phyloP scores from a whole-genome alignment of 495 filamentous ascomycete genomes.

The Aspergillus affinis region DNA sequence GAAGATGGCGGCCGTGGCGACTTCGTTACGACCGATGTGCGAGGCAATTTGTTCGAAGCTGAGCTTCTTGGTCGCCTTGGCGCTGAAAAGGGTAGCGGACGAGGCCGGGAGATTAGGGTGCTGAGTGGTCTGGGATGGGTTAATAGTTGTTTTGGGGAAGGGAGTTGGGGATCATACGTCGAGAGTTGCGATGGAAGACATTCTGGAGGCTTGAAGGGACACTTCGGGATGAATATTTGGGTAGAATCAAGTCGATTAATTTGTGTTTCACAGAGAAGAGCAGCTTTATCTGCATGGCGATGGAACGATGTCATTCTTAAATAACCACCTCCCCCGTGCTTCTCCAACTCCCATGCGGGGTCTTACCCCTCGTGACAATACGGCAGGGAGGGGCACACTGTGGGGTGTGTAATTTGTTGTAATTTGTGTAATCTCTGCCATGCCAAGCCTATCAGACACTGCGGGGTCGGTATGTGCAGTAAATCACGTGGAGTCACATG shows the following conservation, averaged over 20 bases:
- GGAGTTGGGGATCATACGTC: constrained; percentile 28
- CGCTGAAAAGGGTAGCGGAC: constrained; percentile 74
- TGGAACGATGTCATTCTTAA: not conserved
- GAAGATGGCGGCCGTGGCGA: constrained; percentile 89
- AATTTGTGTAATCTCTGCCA: too few species aligned
- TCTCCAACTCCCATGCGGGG: not conserved
- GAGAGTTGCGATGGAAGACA: constrained; percentile 44
- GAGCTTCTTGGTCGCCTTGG: constrained; percentile 72
- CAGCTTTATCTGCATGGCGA: too few species aligned
- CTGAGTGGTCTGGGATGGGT: constrained; percentile 32
- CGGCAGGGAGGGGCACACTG: too few species aligned
- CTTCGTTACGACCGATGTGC: constrained; percentile 79
- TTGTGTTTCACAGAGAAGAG: too few species aligned
- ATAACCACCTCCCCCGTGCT: not conserved
- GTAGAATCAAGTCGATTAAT: too few species aligned
- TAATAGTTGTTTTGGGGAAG: not conserved
- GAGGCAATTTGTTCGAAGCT: constrained; percentile 80
- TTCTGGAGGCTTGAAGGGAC: constrained; percentile 1
- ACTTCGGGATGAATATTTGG: too few species aligned
- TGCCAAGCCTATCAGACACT: too few species aligned
- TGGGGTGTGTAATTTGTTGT: too few species aligned
- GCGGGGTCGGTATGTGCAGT: too few species aligned
- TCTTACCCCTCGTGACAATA: not conserved
- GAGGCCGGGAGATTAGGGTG: constrained; percentile 63
- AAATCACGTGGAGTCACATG: too few species aligned